Percentiles rank a stretch among this genome's conserved stretches.
Conservation (phyloP, 306 rosid species). For the Acacia acuminata region DNA sequence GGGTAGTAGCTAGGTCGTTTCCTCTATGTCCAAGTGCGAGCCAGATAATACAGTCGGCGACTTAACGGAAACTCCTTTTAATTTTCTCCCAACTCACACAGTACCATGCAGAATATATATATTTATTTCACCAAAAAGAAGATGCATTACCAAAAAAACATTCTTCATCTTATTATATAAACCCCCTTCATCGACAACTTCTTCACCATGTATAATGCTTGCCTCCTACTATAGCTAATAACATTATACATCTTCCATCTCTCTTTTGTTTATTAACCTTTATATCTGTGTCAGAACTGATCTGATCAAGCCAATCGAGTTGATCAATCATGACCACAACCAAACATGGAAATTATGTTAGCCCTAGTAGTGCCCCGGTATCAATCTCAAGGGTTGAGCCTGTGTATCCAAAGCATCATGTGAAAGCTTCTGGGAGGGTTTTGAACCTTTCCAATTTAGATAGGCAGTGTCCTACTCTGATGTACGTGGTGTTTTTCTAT, state of each 20-base stretch:
- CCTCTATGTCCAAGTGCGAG: slow-evolving; percentile 42
- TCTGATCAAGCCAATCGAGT: not conserved
- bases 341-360: slow-evolving; percentile 29
- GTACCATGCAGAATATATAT: slow-evolving; percentile 56
- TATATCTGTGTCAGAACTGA: not conserved
- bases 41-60: slow-evolving; percentile 46
- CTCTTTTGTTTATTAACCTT: slow-evolving; percentile 30
- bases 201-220: not conserved
- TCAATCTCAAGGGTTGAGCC: slow-evolving; percentile 45
- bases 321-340: slow-evolving; percentile 39
- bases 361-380: slow-evolving; percentile 31
- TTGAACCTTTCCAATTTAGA: slow-evolving; percentile 72
- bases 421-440: slow-evolving; percentile 44
- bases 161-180: slow-evolving; percentile 2
- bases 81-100: slow-evolving; percentile 34
- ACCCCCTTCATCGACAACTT: slow-evolving; percentile 13
- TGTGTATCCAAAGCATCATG: slow-evolving; percentile 48
- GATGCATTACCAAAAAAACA: slow-evolving; percentile 16
- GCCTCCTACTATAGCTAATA: not conserved
- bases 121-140: slow-evolving; percentile 8
- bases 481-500: slow-evolving; percentile 75
- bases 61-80: slow-evolving; percentile 17
- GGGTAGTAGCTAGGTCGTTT: slow-evolving; percentile 49
- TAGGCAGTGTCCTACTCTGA: slow-evolving; percentile 69
- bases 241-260: not conserved